Base-by-base conservation (phyloP, 78 protist species). In the Polysphondylium violaceum region DNA sequence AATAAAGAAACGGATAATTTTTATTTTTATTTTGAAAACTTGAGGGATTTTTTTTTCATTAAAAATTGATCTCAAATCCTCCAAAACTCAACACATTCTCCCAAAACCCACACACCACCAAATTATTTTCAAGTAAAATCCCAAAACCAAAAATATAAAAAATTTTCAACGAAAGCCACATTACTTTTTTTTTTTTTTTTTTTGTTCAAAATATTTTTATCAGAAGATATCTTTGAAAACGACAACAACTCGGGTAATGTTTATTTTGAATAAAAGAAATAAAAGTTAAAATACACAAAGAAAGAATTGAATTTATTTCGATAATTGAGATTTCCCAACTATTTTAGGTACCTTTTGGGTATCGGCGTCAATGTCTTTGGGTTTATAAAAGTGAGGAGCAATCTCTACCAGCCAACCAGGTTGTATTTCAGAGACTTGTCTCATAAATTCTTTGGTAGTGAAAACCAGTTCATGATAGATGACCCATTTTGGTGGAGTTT, bases 381-480 rank as follows among this genome's bases (percentile, higher is more conserved):
- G 36, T 36, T 65, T 89, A 86, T 98, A 98, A 76, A 83, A 95
- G 60, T 98, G 99, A 23, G 99, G 99, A 27, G 99, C 99, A 33
- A 99, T 92, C 76, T 98, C 99, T 31, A 93, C 50, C 12, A 99
- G 88, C 99, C 99, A 99, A 33, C 73, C 87, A 3, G 98, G 92
- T 55, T 97, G 61, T 50, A 99, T 98, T 59, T 96, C 99, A n/a
- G 87, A 69, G 6, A 97, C 94, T 21, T 75, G 88, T 25, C 99
- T 76, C 97, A 98, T 96, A 79, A 89, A 97, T 56, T 96, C 98
- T 64, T 95, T 95, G 23, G 95, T 89, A 27, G 99, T 98, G 41
- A 77, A 36, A 16, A 98, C 99, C 23, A 93, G 33, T 87, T 98
- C 99, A 76, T 93, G 96, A 69, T 92, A 99, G 56, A 98, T 35